Base-by-base conservation (phyloP, 2,329 filamentous ascomycete genomes). In the Phialocephala sp. region DNA sequence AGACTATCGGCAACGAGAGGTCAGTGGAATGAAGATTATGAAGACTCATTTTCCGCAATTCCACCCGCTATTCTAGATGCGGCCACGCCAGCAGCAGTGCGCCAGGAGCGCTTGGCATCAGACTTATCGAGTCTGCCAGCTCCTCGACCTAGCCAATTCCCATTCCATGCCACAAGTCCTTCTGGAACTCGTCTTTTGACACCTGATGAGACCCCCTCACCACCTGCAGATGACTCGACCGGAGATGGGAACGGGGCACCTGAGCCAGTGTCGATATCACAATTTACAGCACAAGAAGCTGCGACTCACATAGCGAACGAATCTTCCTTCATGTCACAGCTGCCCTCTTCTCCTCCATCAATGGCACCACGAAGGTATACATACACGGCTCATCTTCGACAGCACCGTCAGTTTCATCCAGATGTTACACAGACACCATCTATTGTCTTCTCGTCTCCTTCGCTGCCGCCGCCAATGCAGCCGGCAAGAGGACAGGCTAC, bases 361-460 rank as follows among this genome's bases (percentile, higher is more conserved):
- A 58, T 74, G 59, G 71, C 71, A 24, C 68, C 75, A 39, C 69
- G 69, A 20, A 68, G 70, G 61, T 73, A 71, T 59, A 75, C 69
- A 9, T 73, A 76, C 47, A 73, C 73, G 9, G 71, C 73, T 11
- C 70, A 74, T 64, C 63, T 73, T 58, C 72, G 68, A 3, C 71
- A 75, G 41, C 68, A 74, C 62, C 69, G 67, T 35, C 62, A 72
- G 24, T 61, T 72, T 41, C 64, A 72, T 55, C 67, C 70, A 22
- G 66, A 70, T 47, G 50, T 66, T 14, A 69, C 70, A 36, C 71
- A 75, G 59, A 76, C 74, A 8, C 74, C 74, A 35, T 73, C 73
- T 11, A 76, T 76, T 15, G 56, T 73, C 8, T 77, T 76, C 62
- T 76, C 75, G 15, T 77, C 76, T 20, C 76, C 75, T 45, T 68